Evolutionary conservation across 306 rosid genomes (phyloP).

Genomic region (Lathyrus oleraceus): DNA sequence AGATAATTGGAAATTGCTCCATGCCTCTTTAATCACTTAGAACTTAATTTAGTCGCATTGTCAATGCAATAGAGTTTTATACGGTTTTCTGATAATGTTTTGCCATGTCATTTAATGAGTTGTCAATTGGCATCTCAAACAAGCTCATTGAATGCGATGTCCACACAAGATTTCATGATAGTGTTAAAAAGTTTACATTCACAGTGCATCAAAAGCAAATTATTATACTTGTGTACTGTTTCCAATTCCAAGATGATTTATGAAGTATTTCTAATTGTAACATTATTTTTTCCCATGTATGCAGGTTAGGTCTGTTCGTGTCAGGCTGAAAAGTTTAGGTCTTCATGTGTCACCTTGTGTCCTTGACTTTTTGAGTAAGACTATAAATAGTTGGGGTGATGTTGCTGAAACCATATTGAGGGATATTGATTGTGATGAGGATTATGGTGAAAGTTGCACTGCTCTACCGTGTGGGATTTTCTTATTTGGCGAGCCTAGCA

Average conservation of each 20-base stretch:
- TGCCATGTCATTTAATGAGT: constrained; percentile 28
- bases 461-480: constrained; percentile 61
- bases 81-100: not conserved
- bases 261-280: constrained; percentile 40
- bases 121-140: constrained; percentile 21
- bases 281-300: constrained; percentile 38
- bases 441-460: constrained; percentile 70
- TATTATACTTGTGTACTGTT: constrained; percentile 12
- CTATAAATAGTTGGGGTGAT: constrained; percentile 98
- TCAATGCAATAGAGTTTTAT: constrained; percentile 7
- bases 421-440: constrained; percentile 91
- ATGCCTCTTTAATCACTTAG: constrained; percentile 22
- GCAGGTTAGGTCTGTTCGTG: constrained; percentile 90
- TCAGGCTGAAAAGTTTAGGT: constrained; percentile 81
- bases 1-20: constrained; percentile 29
- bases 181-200: not conserved
- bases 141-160: constrained; percentile 12
- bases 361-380: constrained; percentile 86
- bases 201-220: constrained; percentile 15
- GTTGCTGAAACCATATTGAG: constrained; percentile 93
- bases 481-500: constrained; percentile 71
- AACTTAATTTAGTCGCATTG: constrained; percentile 3
- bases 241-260: constrained; percentile 11
- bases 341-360: constrained; percentile 83
- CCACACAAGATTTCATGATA: constrained; percentile 12